Percentiles rank a stretch among this genome's conserved stretches.
phyloP scores from a whole-genome alignment of 257 asterid genomes.

The Fraxinus cuspidata region DNA sequence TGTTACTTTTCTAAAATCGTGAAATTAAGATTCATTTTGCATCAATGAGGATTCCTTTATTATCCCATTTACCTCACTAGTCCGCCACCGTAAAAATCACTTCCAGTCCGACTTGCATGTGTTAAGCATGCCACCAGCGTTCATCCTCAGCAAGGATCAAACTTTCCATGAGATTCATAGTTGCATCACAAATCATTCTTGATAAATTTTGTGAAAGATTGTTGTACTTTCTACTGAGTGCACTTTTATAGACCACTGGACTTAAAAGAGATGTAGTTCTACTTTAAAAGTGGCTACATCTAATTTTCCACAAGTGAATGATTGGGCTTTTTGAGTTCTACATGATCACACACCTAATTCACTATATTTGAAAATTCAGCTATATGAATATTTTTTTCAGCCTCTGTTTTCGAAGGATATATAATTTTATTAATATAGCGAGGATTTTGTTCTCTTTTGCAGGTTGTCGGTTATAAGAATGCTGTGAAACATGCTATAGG shows the following conservation, averaged over 20 bases:
- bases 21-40: constrained; percentile 9
- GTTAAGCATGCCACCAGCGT: too few relatives aligned
- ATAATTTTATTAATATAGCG: constrained; percentile 8
- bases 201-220: neutral
- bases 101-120: too few relatives aligned
- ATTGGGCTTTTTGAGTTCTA: neutral
- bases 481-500: constrained; percentile 77
- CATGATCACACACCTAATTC: constrained; percentile 16
- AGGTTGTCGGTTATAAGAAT: constrained; percentile 80
- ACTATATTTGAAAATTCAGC: constrained; percentile 6
- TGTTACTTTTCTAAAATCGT: constrained; percentile 10
- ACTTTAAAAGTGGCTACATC: neutral
- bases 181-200: neutral
- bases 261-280: constrained; percentile 2
- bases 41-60: constrained; percentile 9
- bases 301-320: constrained; percentile 10
- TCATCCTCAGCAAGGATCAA: too few relatives aligned
- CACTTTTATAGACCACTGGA: neutral
- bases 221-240: neutral
- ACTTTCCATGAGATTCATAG: too few relatives aligned
- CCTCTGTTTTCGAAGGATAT: constrained; percentile 1
- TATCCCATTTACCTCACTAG: neutral
- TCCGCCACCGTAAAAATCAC: too few relatives aligned
- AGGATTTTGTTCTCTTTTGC: constrained; percentile 26
- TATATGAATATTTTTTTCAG: constrained; percentile 9